Base-by-base conservation (phyloP, 768 basidiomycete genomes). In the Kwoniella sp. region DNA sequence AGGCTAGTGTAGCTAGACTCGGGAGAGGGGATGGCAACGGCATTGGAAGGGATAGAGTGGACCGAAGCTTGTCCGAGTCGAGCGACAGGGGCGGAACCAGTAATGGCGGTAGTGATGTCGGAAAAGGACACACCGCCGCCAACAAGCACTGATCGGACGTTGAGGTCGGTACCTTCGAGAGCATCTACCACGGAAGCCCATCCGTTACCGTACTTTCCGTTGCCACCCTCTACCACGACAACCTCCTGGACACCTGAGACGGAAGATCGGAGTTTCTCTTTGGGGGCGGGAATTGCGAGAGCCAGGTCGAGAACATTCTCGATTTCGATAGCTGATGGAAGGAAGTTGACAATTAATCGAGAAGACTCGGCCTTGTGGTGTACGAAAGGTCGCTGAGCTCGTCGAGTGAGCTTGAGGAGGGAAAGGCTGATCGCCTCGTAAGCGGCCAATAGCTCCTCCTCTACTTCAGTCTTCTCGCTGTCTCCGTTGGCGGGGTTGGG, bases 1-100 rank as follows among this genome's bases (percentile, higher is more conserved):
- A 97, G 88, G 77, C 88, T 90, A 66, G 90, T 92, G 83, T 98
- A 98, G 10, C 92, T 88, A 1, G 86, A 82, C 81, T 99, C 96
- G 77, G 95, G 91, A 74, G 87, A 87, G 10, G 96, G 96, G n/a
- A 92, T 82, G 65, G 70, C 63, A 59, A 76, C 65, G 1, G 69
- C 66, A 7, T 67, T 61, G 24, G 67, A 66, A 1, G 74, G 70
- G 55, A 73, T 72, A 10, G 70, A 67, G 51, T 67, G 68, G 24
- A 61, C 44, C 30, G 67, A 29, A 2, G 72, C 40, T 27, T 58
- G 33, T 22, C 74, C 74, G 46, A 71, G 54, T 21, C 72, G 64
- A 17, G 64, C 51, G 54, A 76, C 62, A 24, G 88, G 86, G 10
- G 88, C 87, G 24, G 57, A 56, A 8, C 65, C 52, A 3, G 57